phyloP scores from a whole-genome alignment of 257 asterid genomes.

The Linderniella brevidens region DNA sequence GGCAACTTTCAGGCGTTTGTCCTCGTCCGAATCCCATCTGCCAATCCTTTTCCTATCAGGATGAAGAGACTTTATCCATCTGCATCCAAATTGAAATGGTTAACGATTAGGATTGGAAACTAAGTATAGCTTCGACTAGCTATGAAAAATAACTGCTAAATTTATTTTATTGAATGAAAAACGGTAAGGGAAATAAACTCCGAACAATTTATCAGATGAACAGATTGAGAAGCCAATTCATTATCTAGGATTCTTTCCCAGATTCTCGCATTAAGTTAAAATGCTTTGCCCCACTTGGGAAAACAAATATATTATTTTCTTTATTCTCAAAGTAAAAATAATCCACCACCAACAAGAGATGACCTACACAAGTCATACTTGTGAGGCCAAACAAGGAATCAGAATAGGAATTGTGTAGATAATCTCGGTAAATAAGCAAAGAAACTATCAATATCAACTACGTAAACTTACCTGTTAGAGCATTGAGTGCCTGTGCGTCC shows the following conservation, averaged over 20 bases:
- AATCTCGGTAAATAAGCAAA: background rate
- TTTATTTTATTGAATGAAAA: no score
- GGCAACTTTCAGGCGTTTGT: conserved; percentile 81
- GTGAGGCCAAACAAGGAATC: no score
- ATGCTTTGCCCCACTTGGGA: no score
- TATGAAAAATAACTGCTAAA: background rate
- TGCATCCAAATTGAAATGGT: conserved; percentile 17
- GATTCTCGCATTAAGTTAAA: no score
- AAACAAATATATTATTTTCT: no score
- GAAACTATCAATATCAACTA: conserved; percentile 3
- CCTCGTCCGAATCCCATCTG: conserved; percentile 77
- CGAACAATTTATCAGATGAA: background rate
- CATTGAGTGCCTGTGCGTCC: conserved; percentile 93
- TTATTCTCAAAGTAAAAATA: no score
- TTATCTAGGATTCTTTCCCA: no score
- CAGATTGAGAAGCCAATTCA: no score
- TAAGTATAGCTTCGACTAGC: background rate
- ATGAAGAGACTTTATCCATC: conserved; percentile 82
- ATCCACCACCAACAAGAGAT: no score
- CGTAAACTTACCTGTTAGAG: conserved; percentile 74
- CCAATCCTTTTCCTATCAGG: conserved; percentile 68
- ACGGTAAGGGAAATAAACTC: background rate
- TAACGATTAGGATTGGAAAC: no score
- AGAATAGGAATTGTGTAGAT: no score
- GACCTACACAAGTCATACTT: no score